These are phyloP conservation scores for Naematelia encephala DNA, from an alignment of 768 basidiomycete genomes.

Conservation along the genomic window DNA sequence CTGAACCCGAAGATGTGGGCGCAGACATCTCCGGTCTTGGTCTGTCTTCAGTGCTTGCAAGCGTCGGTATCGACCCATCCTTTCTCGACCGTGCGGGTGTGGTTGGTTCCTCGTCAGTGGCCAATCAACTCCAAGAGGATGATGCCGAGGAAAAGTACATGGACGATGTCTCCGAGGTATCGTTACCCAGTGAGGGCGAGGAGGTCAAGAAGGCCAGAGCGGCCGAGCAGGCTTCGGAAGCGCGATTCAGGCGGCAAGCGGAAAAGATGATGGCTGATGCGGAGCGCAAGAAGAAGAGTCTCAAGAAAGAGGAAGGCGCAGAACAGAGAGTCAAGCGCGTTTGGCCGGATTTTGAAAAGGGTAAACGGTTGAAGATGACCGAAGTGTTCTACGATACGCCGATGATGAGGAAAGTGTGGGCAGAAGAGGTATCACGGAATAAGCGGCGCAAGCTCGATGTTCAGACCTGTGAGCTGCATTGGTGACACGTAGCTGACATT, in stretches of 20 bases:
- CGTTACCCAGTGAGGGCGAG: constrained; percentile 16
- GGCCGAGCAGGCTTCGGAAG: constrained; percentile 20
- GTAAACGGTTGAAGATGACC: constrained; percentile 36
- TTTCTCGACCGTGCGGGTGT: constrained; percentile 19
- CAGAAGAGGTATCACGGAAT: constrained; percentile 11
- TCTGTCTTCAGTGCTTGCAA: constrained; percentile 22
- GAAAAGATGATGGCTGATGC: constrained; percentile 14
- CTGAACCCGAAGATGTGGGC: neutral
- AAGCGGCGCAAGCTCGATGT: constrained; percentile 20
- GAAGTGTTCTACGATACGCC: constrained; percentile 44
- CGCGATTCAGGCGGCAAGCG: constrained; percentile 21
- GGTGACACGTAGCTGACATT: constrained; percentile 3
- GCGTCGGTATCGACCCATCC: constrained; percentile 27
- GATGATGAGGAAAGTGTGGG: constrained; percentile 10
- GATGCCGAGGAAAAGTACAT: constrained; percentile 31
- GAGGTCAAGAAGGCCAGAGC: constrained; percentile 17
- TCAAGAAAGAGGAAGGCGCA: constrained; percentile 2
- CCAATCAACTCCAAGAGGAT: constrained; percentile 34
- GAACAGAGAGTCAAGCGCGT: constrained; percentile 24
- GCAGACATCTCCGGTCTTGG: constrained; percentile 22
- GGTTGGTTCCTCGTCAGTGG: constrained; percentile 8
- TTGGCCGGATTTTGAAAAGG: constrained; percentile 39
- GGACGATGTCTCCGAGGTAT: constrained; percentile 26
- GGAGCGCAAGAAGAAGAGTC: constrained; percentile 5
- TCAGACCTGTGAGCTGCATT: constrained; percentile 21